A percentile compares a stretch with the other conserved stretches of the same genome.
phyloP scores from a whole-genome alignment of 2,329 filamentous ascomycete species.

The Amauroascus niger region DNA sequence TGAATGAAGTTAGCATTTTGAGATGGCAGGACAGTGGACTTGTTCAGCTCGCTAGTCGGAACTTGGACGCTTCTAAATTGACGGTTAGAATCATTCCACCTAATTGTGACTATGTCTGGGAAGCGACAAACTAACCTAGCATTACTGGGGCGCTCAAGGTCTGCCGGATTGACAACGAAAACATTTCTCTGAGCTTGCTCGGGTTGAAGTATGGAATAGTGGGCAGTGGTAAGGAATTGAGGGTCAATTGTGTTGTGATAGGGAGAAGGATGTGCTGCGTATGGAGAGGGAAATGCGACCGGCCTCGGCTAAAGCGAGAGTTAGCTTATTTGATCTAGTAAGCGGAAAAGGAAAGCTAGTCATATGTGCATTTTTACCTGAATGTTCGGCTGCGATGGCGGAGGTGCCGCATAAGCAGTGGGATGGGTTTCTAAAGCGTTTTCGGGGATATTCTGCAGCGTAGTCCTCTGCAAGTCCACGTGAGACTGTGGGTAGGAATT shows the following conservation, averaged over 20 bases:
- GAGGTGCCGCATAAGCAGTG: constrained; percentile 5
- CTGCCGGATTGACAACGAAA: constrained; percentile 18
- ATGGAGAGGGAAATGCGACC: constrained; percentile 26
- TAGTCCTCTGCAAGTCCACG: constrained; percentile 12
- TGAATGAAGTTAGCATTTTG: background rate
- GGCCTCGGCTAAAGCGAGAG: background rate
- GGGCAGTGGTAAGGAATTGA: constrained; percentile 27
- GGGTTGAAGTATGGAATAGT: constrained; percentile 17
- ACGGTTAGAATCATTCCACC: background rate
- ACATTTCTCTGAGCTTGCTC: constrained; percentile 11
- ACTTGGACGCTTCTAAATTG: background rate
- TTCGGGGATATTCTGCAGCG: constrained; percentile 6
- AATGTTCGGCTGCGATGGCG: constrained; percentile 7
- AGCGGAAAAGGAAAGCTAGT: background rate
- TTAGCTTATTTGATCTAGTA: background rate
- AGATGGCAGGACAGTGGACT: background rate
- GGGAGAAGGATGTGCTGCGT: constrained; percentile 20
- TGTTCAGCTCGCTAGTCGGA: background rate
- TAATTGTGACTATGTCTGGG: background rate
- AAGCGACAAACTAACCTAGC: constrained; percentile 8
- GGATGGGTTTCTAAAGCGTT: constrained; percentile 1
- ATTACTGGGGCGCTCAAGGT: constrained; percentile 12
- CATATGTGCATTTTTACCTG: background rate
- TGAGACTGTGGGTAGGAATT: constrained; percentile 4
- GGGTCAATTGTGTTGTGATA: constrained; percentile 35